A percentile compares a stretch with the other conserved stretches of the same genome.
Evolutionary conservation across 768 basidiomycete genomes (phyloP).

Genomic region (Arthromyces matolae): DNA sequence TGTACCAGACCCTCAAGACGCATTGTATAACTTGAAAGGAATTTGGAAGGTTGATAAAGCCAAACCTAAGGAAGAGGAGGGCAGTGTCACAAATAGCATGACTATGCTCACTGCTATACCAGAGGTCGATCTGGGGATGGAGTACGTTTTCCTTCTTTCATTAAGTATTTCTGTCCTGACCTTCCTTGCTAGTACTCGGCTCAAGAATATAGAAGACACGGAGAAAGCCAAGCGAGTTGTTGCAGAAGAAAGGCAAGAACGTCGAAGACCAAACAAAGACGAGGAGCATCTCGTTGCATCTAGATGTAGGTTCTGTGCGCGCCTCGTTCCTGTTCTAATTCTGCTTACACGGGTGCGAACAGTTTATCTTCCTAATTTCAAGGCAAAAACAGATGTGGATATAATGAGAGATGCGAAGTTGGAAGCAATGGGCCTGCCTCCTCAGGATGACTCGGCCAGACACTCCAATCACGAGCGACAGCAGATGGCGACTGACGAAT

Average conservation of each 20-base stretch:
- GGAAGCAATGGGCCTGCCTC: constrained; percentile 77
- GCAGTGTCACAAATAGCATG: constrained; percentile 88
- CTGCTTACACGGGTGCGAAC: constrained; percentile 12
- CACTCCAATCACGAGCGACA: constrained; percentile 51
- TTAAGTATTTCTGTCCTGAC: background rate
- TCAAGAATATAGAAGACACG: constrained; percentile 96
- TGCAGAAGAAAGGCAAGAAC: constrained; percentile 65
- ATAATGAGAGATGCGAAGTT: constrained; percentile 85
- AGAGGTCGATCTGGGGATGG: constrained; percentile 97
- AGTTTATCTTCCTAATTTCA: constrained; percentile 86
- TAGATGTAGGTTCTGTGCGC: constrained; percentile 62
- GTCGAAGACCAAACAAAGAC: constrained; percentile 52
- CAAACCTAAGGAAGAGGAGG: constrained; percentile 75
- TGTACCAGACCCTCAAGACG: constrained; percentile 70
- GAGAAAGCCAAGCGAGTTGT: constrained; percentile 92
- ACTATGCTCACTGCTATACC: constrained; percentile 98
- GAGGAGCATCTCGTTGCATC: constrained; percentile 84
- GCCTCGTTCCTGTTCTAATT: background rate
- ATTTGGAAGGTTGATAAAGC: constrained; percentile 58
- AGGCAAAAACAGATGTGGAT: constrained; percentile 82
- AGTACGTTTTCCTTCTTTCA: constrained; percentile 54
- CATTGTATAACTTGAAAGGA: constrained; percentile 69
- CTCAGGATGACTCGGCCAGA: constrained; percentile 47
- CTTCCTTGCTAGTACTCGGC: constrained; percentile 54
- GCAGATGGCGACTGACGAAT: constrained; percentile 89